These are phyloP conservation scores for Pythium coloratum DNA, from an alignment of 352 stramenopile species.

Conservation along the genomic window DNA sequence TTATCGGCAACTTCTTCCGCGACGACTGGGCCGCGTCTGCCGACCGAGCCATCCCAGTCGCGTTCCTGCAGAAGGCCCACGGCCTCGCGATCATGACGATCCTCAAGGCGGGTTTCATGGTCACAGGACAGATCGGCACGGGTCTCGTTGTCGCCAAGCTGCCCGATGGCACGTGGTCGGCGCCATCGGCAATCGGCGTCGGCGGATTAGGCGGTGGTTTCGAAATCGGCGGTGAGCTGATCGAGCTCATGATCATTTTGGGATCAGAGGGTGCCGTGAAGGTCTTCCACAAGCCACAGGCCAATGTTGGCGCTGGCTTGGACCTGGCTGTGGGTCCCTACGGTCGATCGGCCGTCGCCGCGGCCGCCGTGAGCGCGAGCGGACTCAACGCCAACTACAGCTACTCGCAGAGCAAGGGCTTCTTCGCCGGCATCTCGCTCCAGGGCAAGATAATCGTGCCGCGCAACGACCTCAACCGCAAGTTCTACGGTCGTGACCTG, in stretches of 20 bases:
- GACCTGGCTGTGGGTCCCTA: slow-evolving; percentile 89
- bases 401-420: slow-evolving; percentile 90
- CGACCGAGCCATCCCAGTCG: slow-evolving; percentile 73
- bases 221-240: slow-evolving; percentile 87
- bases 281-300: slow-evolving; percentile 82
- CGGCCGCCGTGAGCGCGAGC: slow-evolving; percentile 64
- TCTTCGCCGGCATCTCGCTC: slow-evolving; percentile 92
- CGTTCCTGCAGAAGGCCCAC: slow-evolving; percentile 72
- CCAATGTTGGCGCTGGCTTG: slow-evolving; percentile 90
- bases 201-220: slow-evolving; percentile 82
- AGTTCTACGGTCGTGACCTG: slow-evolving; percentile 90
- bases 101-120: slow-evolving; percentile 73
- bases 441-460: slow-evolving; percentile 89
- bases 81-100: slow-evolving; percentile 81
- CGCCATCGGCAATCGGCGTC: slow-evolving; percentile 91
- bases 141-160: slow-evolving; percentile 90
- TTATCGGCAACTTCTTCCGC: slow-evolving; percentile 79
- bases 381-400: slow-evolving; percentile 91
- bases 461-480: slow-evolving; percentile 90
- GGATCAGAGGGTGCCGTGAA: slow-evolving; percentile 90
- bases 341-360: slow-evolving; percentile 74
- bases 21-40: slow-evolving; percentile 51
- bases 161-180: slow-evolving; percentile 82
- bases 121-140: slow-evolving; percentile 72
- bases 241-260: slow-evolving; percentile 94